Evolutionary conservation across 495 filamentous ascomycete species (phyloP).

Genomic region (Sordaria brevicollis): DNA sequence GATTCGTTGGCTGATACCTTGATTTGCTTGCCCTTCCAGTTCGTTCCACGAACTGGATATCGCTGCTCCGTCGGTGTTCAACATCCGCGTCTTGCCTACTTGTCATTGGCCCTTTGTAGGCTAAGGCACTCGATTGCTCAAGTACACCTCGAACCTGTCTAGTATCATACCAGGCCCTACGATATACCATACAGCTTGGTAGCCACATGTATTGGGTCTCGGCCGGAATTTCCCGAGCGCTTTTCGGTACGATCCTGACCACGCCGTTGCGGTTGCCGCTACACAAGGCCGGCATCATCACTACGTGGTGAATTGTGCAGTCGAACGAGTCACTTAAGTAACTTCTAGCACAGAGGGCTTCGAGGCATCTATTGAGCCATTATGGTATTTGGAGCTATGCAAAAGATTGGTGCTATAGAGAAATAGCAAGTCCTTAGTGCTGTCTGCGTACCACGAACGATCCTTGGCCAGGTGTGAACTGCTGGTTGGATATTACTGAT

Average conservation of each 20-base stretch:
- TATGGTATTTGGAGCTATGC: constrained; percentile 62
- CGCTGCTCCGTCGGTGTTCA: background rate
- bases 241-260: background rate
- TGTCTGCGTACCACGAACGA: background rate
- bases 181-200: constrained; percentile 81
- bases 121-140: constrained; percentile 72
- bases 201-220: constrained; percentile 63
- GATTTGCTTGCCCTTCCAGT: background rate
- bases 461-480: background rate
- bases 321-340: constrained; percentile 78
- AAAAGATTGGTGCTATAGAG: constrained; percentile 2
- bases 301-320: constrained; percentile 73
- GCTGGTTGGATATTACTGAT: constrained; percentile 40
- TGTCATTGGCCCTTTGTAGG: constrained; percentile 50
- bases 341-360: constrained; percentile 45
- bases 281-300: constrained; percentile 51
- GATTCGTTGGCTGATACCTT: background rate
- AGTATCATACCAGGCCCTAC: constrained; percentile 73
- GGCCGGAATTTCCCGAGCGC: constrained; percentile 30
- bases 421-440: constrained; percentile 1
- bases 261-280: constrained; percentile 26
- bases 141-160: constrained; percentile 82
- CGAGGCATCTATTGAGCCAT: constrained; percentile 65
- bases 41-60: background rate
- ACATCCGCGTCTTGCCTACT: background rate